Conservation (phyloP, 2,329 filamentous ascomycete genomes). For the Capronia epimyces region DNA sequence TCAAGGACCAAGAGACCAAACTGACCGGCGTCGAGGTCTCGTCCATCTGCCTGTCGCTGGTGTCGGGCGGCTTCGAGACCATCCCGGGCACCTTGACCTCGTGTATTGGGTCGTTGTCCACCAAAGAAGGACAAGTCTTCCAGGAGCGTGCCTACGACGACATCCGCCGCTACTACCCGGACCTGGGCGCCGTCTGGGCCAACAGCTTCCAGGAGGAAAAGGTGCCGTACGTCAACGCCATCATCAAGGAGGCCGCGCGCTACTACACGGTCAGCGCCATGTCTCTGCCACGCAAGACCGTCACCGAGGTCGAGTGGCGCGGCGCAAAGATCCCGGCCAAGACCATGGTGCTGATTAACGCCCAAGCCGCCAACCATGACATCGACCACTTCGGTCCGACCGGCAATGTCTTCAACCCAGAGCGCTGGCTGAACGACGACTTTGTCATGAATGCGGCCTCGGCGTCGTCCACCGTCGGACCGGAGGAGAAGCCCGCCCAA, state of each 20-base stretch:
- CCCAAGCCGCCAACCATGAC: constrained; percentile 66
- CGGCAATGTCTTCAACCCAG: constrained; percentile 55
- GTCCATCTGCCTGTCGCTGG: constrained; percentile 69
- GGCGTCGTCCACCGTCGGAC: constrained; percentile 33
- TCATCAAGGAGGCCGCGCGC: constrained; percentile 68
- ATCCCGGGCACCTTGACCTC: constrained; percentile 69
- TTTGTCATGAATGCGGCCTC: constrained; percentile 29
- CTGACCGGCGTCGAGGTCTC: constrained; percentile 64
- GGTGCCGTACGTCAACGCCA: constrained; percentile 64
- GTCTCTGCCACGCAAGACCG: constrained; percentile 61
- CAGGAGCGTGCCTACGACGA: constrained; percentile 62
- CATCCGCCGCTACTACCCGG: constrained; percentile 61
- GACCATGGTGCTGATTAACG: constrained; percentile 71
- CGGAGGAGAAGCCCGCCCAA: constrained; percentile 40
- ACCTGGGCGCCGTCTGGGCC: constrained; percentile 60
- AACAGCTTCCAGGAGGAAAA: constrained; percentile 63
- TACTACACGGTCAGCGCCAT: constrained; percentile 72
- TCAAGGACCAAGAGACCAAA: constrained; percentile 61
- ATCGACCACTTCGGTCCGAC: constrained; percentile 53
- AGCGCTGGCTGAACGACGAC: constrained; percentile 55
- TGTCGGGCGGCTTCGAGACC: constrained; percentile 70
- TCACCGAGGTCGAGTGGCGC: constrained; percentile 62
- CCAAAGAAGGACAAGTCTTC: constrained; percentile 57
- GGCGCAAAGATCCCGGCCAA: constrained; percentile 62
- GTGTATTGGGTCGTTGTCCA: constrained; percentile 64